Evolutionary conservation across 2,329 filamentous ascomycete species (phyloP).

Genomic region (Phaeoacremonium minimum): DNA sequence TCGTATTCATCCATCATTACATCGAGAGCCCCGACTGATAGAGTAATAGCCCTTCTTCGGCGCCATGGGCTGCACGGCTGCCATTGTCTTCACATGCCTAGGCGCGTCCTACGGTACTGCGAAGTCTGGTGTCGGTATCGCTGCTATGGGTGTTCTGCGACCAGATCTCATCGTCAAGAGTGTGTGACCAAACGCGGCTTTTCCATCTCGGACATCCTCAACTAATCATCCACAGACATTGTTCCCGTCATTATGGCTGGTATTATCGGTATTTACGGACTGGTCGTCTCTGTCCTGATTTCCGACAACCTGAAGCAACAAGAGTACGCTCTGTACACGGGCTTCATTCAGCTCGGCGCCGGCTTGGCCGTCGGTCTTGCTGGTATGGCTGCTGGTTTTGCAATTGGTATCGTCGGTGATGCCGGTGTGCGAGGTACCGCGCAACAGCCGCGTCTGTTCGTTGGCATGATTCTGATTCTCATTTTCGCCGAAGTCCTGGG

Average conservation of each 20-base stretch:
- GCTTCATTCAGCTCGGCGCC: slow-evolving; percentile 80
- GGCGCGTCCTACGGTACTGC: slow-evolving; percentile 40
- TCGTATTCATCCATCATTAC: slow-evolving; percentile 9
- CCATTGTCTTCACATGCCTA: slow-evolving; percentile 49
- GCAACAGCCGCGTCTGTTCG: slow-evolving; percentile 80
- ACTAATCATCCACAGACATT: slow-evolving; percentile 64
- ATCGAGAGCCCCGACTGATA: slow-evolving; percentile 24
- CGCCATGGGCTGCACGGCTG: slow-evolving; percentile 85
- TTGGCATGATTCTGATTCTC: slow-evolving; percentile 97
- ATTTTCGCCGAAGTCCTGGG: slow-evolving; percentile 99
- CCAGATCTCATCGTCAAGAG: slow-evolving; percentile 99
- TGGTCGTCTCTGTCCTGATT: slow-evolving; percentile 83
- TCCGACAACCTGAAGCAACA: slow-evolving; percentile 72
- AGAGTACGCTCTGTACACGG: slow-evolving; percentile 66
- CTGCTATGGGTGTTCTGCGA: slow-evolving; percentile 94
- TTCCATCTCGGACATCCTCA: slow-evolving; percentile 9
- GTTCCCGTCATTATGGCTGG: slow-evolving; percentile 99
- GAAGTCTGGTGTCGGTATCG: slow-evolving; percentile 60
- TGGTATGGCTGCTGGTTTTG: slow-evolving; percentile 79
- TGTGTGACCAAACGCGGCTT: slow-evolving; percentile 51
- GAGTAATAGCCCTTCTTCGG: slow-evolving; percentile 77
- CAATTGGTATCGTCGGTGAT: slow-evolving; percentile 83
- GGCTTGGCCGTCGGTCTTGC: slow-evolving; percentile 77
- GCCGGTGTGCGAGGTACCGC: slow-evolving; percentile 84
- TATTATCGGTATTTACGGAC: slow-evolving; percentile 99